phyloP scores from a whole-genome alignment of 2,329 filamentous ascomycete genomes.

The Setomelanomma holmii region DNA sequence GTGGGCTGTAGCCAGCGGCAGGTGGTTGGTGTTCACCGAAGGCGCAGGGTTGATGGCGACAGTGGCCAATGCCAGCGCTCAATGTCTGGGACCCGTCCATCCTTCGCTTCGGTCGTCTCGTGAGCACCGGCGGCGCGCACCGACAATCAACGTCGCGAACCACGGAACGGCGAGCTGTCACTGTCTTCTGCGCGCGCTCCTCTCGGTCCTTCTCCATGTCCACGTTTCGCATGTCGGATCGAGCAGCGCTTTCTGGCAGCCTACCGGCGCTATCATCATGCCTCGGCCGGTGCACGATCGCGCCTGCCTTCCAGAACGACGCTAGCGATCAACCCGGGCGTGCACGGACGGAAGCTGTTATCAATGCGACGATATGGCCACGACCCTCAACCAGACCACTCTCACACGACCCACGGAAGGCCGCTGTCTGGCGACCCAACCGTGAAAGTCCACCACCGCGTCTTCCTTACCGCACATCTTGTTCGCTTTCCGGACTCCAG shows the following conservation, averaged over 20 bases:
- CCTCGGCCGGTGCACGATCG: slow-evolving; percentile 11
- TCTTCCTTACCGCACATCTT: slow-evolving; percentile 6
- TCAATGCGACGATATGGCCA: slow-evolving; percentile 4
- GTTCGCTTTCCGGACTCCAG: background rate
- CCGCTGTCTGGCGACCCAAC: background rate
- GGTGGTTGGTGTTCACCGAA: background rate
- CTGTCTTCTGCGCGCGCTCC: slow-evolving; percentile 3
- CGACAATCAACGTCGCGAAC: slow-evolving; percentile 4
- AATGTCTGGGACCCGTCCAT: slow-evolving; percentile 1
- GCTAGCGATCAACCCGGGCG: background rate
- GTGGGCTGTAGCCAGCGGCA: background rate
- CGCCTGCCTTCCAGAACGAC: slow-evolving; percentile 13
- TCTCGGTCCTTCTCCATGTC: slow-evolving; percentile 9
- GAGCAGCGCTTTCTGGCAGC: slow-evolving; percentile 6
- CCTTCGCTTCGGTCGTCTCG: slow-evolving; percentile 5
- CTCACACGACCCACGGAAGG: background rate
- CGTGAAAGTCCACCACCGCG: background rate
- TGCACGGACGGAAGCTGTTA: slow-evolving; percentile 10
- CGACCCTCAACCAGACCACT: background rate
- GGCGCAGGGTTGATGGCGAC: slow-evolving; percentile 1
- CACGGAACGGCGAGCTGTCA: slow-evolving; percentile 2
- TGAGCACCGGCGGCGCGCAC: slow-evolving; percentile 2
- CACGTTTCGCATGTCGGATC: slow-evolving; percentile 10
- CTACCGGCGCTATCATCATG: slow-evolving; percentile 8
- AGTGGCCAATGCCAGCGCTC: background rate